Conservation (phyloP, 2,329 filamentous ascomycete species). For the Curvularia eragrostidis region DNA sequence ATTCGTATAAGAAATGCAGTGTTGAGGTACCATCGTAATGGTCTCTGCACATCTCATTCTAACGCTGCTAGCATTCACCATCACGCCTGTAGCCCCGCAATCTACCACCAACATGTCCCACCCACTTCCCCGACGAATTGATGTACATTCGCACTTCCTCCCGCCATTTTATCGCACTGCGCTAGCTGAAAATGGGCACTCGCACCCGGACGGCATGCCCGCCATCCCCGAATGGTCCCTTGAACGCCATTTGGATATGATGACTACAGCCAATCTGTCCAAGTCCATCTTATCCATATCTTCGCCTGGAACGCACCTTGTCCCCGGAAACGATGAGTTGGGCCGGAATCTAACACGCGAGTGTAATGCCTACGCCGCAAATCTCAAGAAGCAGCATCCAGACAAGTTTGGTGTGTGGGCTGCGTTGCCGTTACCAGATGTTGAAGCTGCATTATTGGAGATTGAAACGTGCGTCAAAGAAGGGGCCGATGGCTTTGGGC, state of each 20-base stretch:
- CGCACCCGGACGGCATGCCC: slow-evolving; percentile 60
- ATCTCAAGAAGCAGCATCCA: slow-evolving; percentile 47
- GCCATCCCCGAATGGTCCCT: slow-evolving; percentile 56
- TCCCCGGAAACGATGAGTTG: slow-evolving; percentile 47
- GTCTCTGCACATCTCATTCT: not conserved
- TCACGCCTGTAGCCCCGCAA: not conserved
- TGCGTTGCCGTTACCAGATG: slow-evolving; percentile 60
- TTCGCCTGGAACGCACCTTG: slow-evolving; percentile 60
- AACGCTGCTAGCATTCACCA: not conserved
- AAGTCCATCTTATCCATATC: slow-evolving; percentile 64
- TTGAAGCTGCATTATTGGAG: slow-evolving; percentile 56
- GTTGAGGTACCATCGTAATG: not conserved
- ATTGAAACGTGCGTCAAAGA: slow-evolving; percentile 54
- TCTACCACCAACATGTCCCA: slow-evolving; percentile 23
- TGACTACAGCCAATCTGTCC: slow-evolving; percentile 57
- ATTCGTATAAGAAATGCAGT: not conserved
- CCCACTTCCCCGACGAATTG: slow-evolving; percentile 48
- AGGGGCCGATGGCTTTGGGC: slow-evolving; percentile 59
- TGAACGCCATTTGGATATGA: slow-evolving; percentile 58
- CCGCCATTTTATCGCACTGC: slow-evolving; percentile 53
- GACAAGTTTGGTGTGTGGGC: slow-evolving; percentile 62
- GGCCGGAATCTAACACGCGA: slow-evolving; percentile 50
- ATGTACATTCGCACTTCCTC: slow-evolving; percentile 59
- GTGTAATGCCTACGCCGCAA: slow-evolving; percentile 52
- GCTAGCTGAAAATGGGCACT: slow-evolving; percentile 52